Percentiles rank a stretch among this genome's conserved stretches.
These are phyloP conservation scores for Pontederia paniculata DNA, from an alignment of 176 grass and related monocot genomes.

Conservation along the genomic window DNA sequence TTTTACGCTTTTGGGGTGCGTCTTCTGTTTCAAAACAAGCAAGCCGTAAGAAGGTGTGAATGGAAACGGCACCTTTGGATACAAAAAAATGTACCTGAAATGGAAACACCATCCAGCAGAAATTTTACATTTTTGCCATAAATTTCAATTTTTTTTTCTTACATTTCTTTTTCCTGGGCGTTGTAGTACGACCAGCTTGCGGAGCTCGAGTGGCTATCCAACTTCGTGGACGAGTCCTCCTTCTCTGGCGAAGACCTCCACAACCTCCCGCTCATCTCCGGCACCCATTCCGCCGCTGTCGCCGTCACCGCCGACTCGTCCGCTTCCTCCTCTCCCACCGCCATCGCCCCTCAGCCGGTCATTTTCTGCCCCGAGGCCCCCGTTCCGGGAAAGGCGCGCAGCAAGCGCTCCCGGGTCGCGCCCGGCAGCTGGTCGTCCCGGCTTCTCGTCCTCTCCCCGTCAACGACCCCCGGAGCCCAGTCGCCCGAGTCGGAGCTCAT, in stretches of 20 bases:
- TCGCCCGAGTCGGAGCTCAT: conserved; percentile 19
- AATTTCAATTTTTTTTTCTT: neutral
- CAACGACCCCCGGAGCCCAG: conserved; percentile 7
- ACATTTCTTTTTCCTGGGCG: neutral
- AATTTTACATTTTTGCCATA: neutral
- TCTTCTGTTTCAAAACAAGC: too few species aligned
- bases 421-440: conserved; percentile 59
- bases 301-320: conserved; percentile 12
- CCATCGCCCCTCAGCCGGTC: conserved; percentile 19
- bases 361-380: conserved; percentile 30
- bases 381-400: conserved; percentile 50
- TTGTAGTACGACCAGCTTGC: conserved; percentile 67
- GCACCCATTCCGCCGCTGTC: conserved; percentile 8
- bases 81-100: neutral
- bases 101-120: neutral
- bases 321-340: neutral
- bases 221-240: conserved; percentile 43
- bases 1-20: too few species aligned
- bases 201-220: conserved; percentile 86
- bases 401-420: conserved; percentile 57
- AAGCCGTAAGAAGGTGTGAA: too few species aligned
- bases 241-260: conserved; percentile 74
- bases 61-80: neutral
- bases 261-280: conserved; percentile 78
- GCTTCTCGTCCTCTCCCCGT: conserved; percentile 30